These are phyloP conservation scores for Aspergillus haitiensis DNA, from an alignment of 495 filamentous ascomycete genomes.

Conservation along the genomic window DNA sequence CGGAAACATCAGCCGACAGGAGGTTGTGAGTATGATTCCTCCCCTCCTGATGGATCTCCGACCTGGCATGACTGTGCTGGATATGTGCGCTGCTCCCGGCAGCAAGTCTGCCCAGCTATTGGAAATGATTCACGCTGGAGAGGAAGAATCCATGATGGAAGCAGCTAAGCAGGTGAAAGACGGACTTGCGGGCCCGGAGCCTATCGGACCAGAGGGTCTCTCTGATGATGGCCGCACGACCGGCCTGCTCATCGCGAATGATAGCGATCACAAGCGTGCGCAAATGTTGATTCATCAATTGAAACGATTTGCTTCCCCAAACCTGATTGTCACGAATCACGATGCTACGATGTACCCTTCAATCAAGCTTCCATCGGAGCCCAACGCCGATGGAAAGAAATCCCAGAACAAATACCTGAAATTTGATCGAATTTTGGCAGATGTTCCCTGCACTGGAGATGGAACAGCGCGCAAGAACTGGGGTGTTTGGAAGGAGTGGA, in stretches of 20 bases:
- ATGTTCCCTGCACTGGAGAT: slow-evolving; percentile 96
- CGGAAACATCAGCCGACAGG: slow-evolving; percentile 95
- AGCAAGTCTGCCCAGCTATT: slow-evolving; percentile 95
- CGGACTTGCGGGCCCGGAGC: slow-evolving; percentile 48
- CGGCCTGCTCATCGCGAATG: slow-evolving; percentile 91
- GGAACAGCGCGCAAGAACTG: slow-evolving; percentile 90
- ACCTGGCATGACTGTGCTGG: slow-evolving; percentile 88
- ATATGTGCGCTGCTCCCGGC: slow-evolving; percentile 94
- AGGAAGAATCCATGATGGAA: slow-evolving; percentile 76
- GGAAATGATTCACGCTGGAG: slow-evolving; percentile 88
- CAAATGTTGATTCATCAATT: slow-evolving; percentile 98
- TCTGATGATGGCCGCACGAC: slow-evolving; percentile 85
- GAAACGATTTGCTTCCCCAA: slow-evolving; percentile 93
- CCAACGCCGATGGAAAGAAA: slow-evolving; percentile 49
- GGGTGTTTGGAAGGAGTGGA: slow-evolving; percentile 94
- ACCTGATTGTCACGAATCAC: slow-evolving; percentile 96
- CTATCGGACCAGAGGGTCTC: slow-evolving; percentile 48
- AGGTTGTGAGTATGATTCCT: slow-evolving; percentile 98
- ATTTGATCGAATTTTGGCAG: slow-evolving; percentile 93
- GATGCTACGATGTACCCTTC: slow-evolving; percentile 95
- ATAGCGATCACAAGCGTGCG: slow-evolving; percentile 89
- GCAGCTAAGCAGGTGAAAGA: slow-evolving; percentile 54
- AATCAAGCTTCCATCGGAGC: slow-evolving; percentile 65
- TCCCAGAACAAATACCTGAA: slow-evolving; percentile 75
- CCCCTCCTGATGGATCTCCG: slow-evolving; percentile 87